Evolutionary conservation across 164 flowering plant genomes (phyloP).

Genomic region (Magnolia kwangsiensis): DNA sequence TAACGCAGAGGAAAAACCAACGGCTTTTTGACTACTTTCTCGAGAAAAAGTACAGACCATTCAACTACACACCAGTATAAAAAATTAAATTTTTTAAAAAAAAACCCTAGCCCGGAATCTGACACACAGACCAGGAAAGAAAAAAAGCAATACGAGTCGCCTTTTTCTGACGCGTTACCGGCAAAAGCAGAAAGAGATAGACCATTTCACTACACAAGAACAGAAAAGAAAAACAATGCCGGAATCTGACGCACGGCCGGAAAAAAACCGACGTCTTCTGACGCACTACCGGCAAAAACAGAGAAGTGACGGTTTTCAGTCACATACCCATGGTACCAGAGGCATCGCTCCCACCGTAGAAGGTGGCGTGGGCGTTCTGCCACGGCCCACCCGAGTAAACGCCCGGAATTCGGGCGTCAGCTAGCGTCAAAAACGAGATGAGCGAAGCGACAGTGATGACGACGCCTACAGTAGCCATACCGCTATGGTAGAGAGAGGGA

Average conservation of each 20-base stretch:
- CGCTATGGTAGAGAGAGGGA: neutral
- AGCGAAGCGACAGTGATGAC: constrained; percentile 17
- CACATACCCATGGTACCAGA: constrained; percentile 87
- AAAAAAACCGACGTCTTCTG: neutral
- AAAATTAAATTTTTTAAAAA: too few species aligned
- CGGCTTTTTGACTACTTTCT: too few species aligned
- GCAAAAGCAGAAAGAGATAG: neutral
- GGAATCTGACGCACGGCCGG: neutral
- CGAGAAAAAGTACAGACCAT: too few species aligned
- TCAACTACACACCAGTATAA: too few species aligned
- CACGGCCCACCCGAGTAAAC: constrained; percentile 58
- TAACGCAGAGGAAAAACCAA: too few species aligned
- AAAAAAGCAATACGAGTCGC: too few species aligned
- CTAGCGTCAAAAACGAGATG: constrained; percentile 24
- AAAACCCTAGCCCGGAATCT: too few species aligned
- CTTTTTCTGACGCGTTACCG: neutral
- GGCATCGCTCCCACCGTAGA: constrained; percentile 89
- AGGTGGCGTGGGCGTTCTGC: constrained; percentile 83
- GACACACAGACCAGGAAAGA: too few species aligned
- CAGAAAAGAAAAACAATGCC: neutral
- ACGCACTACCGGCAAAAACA: neutral
- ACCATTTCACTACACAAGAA: neutral
- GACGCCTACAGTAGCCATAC: constrained; percentile 5
- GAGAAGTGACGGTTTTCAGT: neutral
- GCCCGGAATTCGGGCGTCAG: constrained; percentile 61